Conservation (phyloP, 148 eudicot species). For the Dianthus caryophyllus region DNA sequence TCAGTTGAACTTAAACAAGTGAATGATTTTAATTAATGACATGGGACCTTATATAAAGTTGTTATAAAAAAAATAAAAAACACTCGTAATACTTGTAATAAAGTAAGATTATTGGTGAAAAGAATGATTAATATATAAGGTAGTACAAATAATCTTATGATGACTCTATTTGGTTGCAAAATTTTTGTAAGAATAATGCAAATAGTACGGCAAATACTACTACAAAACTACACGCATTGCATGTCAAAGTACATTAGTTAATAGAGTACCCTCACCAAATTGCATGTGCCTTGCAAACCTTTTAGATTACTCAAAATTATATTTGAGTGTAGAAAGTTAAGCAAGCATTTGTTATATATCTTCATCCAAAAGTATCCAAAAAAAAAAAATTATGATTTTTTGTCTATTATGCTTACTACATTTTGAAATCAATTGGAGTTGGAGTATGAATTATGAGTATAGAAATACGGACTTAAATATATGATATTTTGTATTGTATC, state of each 20-base stretch:
- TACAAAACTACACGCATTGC: conserved; percentile 10
- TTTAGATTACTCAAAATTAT: not conserved
- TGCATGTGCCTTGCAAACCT: conserved; percentile 5
- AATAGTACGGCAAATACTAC: conserved; percentile 12
- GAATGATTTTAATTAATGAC: conserved; percentile 13
- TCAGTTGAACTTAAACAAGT: not conserved
- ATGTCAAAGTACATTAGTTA: conserved; percentile 11
- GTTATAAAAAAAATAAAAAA: not conserved
- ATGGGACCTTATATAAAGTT: conserved; percentile 15
- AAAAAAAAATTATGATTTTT: too few species aligned
- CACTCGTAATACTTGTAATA: not conserved
- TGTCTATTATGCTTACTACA: too few species aligned
- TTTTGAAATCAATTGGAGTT: too few species aligned
- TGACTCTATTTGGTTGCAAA: conserved; percentile 18
- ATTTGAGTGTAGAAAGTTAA: not conserved
- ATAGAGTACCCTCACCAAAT: conserved; percentile 6
- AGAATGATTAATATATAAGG: conserved; percentile 14
- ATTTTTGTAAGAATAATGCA: not conserved
- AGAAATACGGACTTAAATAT: too few species aligned
- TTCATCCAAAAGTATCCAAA: too few species aligned
- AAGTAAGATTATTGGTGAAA: conserved; percentile 17
- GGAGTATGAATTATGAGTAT: too few species aligned
- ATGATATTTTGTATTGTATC: too few species aligned
- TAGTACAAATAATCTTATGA: conserved; percentile 18
- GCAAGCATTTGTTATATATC: too few species aligned